Evolutionary conservation across 176 grass and related monocot species (phyloP).

Genomic region (Oryza meyeriana): DNA sequence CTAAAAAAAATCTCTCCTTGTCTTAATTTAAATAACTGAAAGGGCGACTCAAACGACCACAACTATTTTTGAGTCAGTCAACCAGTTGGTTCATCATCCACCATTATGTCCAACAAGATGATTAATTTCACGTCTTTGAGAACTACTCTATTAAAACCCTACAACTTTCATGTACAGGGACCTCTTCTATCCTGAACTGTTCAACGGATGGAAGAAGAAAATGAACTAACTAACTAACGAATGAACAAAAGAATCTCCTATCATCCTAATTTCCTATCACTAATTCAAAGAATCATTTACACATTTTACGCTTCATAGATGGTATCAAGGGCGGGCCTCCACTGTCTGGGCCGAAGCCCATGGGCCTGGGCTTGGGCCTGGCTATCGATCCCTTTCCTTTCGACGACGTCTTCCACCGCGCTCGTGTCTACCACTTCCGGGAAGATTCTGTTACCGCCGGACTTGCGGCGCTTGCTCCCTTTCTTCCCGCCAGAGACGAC

Average conservation of each 20-base stretch:
- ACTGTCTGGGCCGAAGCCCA: conserved; percentile 23
- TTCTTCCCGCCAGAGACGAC: conserved; percentile 4
- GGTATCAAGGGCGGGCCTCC: conserved; percentile 54
- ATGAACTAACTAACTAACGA: conserved; percentile 15
- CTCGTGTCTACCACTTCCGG: conserved; percentile 15
- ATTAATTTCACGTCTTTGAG: neutral
- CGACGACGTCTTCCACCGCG: neutral
- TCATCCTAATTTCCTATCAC: neutral
- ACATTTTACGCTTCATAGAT: conserved; percentile 35
- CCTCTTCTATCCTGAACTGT: neutral
- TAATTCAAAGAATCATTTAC: neutral
- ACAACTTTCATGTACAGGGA: neutral
- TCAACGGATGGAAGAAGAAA: neutral
- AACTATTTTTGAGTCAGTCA: neutral
- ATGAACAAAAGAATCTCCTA: conserved; percentile 7
- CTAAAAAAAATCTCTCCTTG: too few species aligned
- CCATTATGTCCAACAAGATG: neutral
- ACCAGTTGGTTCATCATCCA: neutral
- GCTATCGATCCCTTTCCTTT: neutral
- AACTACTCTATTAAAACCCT: neutral
- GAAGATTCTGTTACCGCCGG: conserved; percentile 24
- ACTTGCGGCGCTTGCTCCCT: neutral
- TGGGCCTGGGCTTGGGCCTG: neutral
- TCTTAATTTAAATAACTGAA: neutral
- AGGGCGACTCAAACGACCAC: neutral